Evolutionary conservation across 192 early-diverging fungal species (phyloP).

Genomic region (Rhizophagus sp.): DNA sequence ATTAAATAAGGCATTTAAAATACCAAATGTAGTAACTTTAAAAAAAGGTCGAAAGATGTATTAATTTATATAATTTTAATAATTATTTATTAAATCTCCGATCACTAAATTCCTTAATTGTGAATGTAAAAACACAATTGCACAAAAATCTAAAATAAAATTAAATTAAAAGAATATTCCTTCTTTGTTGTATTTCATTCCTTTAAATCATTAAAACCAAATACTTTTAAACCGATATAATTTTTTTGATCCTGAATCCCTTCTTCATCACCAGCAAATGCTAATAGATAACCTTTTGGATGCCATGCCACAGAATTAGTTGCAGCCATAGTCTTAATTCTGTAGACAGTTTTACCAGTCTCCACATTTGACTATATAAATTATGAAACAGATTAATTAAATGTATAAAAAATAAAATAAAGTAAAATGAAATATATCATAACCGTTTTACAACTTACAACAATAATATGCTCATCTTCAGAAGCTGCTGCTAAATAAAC

Average conservation of each 20-base stretch:
- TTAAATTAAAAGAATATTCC: too few relatives aligned
- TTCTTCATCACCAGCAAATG: constrained; percentile 76
- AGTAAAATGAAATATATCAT: neutral
- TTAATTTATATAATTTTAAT: too few relatives aligned
- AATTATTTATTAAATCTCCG: too few relatives aligned
- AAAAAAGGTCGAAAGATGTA: too few relatives aligned
- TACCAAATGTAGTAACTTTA: too few relatives aligned
- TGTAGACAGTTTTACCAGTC: constrained; percentile 69
- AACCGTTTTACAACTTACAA: constrained; percentile 51
- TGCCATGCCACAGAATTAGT: constrained; percentile 83
- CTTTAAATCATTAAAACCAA: constrained; percentile 16
- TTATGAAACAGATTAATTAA: neutral
- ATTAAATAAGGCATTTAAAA: too few relatives aligned
- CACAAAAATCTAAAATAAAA: too few relatives aligned
- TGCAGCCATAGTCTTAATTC: constrained; percentile 63
- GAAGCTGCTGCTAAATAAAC: constrained; percentile 72
- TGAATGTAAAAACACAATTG: too few relatives aligned
- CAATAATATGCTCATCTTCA: constrained; percentile 77
- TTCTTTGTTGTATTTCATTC: neutral
- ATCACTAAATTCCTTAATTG: too few relatives aligned
- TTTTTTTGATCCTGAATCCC: constrained; percentile 21
- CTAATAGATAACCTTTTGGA: constrained; percentile 71
- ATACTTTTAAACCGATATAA: constrained; percentile 24
- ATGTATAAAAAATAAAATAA: too few relatives aligned
- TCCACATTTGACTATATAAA: constrained; percentile 65